These are phyloP conservation scores for Xylariaceae sp. DNA, from an alignment of 2,329 filamentous ascomycete genomes.

Conservation along the genomic window DNA sequence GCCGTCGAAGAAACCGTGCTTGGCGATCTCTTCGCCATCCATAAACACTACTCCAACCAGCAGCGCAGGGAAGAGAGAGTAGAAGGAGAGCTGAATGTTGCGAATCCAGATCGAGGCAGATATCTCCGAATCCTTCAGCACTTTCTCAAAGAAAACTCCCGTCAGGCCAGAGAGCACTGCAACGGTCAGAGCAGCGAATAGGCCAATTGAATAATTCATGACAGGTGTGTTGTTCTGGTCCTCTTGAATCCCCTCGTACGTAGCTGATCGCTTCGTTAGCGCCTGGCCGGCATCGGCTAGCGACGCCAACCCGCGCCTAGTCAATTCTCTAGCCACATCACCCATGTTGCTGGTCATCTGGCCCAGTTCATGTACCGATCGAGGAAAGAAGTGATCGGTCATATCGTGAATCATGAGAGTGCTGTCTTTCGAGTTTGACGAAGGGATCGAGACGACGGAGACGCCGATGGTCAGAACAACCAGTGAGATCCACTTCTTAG, in stretches of 20 bases:
- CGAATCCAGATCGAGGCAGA: constrained; percentile 87
- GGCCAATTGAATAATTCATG: constrained; percentile 80
- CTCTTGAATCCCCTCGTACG: constrained; percentile 85
- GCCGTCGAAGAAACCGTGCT: constrained; percentile 90
- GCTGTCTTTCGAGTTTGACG: constrained; percentile 58
- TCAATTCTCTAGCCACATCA: constrained; percentile 57
- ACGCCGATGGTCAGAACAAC: constrained; percentile 82
- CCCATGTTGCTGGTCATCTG: constrained; percentile 61
- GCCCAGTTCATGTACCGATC: constrained; percentile 78
- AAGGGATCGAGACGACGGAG: constrained; percentile 81
- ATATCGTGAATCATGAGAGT: constrained; percentile 68
- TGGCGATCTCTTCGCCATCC: constrained; percentile 82
- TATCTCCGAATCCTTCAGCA: constrained; percentile 81
- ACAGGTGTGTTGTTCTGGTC: constrained; percentile 58
- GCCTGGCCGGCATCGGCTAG: constrained; percentile 44
- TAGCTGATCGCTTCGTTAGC: constrained; percentile 76
- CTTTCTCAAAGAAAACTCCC: constrained; percentile 87
- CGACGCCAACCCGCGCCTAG: constrained; percentile 52
- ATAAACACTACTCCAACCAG: constrained; percentile 86
- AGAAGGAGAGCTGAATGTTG: constrained; percentile 93
- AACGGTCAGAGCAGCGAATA: constrained; percentile 78
- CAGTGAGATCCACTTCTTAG: constrained; percentile 80
- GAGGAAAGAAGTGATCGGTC: constrained; percentile 73
- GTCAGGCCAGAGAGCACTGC: constrained; percentile 84
- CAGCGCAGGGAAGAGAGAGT: constrained; percentile 87